Evolutionary conservation across 352 stramenopile genomes (phyloP).

Genomic region (Phytophthora sojae): DNA sequence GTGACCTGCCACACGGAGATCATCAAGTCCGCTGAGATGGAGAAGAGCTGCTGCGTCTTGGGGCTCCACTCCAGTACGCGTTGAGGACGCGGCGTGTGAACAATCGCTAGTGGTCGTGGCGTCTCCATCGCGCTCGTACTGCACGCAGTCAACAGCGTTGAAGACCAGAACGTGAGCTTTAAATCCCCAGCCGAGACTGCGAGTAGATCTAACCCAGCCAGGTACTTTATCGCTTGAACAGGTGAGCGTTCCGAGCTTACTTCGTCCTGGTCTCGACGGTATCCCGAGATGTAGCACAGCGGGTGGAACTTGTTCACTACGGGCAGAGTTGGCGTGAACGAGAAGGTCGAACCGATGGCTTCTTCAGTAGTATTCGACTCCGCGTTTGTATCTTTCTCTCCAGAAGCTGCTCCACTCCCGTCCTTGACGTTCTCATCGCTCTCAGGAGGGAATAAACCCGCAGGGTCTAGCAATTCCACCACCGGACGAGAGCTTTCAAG

Average conservation of each 20-base stretch:
- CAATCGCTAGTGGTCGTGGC: slow-evolving; percentile 64
- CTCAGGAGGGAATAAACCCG: slow-evolving; percentile 48
- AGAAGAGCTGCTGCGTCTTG: slow-evolving; percentile 60
- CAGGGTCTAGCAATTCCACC: slow-evolving; percentile 68
- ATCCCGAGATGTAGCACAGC: slow-evolving; percentile 70
- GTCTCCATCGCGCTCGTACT: slow-evolving; percentile 73
- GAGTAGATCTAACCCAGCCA: slow-evolving; percentile 65
- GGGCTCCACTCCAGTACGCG: slow-evolving; percentile 79
- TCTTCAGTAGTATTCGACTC: slow-evolving; percentile 15
- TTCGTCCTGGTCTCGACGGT: slow-evolving; percentile 80
- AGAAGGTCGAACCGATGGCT: slow-evolving; percentile 2
- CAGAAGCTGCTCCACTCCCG: slow-evolving; percentile 1
- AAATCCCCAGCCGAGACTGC: slow-evolving; percentile 77
- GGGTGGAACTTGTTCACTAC: slow-evolving; percentile 81
- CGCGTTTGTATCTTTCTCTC: slow-evolving; percentile 11
- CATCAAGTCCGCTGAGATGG: slow-evolving; percentile 74
- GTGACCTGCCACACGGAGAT: slow-evolving; percentile 74
- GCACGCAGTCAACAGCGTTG: slow-evolving; percentile 63
- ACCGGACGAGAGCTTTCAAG: slow-evolving; percentile 73
- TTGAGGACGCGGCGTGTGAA: slow-evolving; percentile 72
- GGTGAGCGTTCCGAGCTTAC: slow-evolving; percentile 78
- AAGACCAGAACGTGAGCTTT: slow-evolving; percentile 83
- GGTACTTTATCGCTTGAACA: slow-evolving; percentile 77
- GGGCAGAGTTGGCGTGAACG: slow-evolving; percentile 52
- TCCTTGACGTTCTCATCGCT: slow-evolving; percentile 33